Percentiles rank a stretch among this genome's conserved stretches.
Conservation (phyloP, 73 alveolate species). For the Blepharisma stoltei region DNA sequence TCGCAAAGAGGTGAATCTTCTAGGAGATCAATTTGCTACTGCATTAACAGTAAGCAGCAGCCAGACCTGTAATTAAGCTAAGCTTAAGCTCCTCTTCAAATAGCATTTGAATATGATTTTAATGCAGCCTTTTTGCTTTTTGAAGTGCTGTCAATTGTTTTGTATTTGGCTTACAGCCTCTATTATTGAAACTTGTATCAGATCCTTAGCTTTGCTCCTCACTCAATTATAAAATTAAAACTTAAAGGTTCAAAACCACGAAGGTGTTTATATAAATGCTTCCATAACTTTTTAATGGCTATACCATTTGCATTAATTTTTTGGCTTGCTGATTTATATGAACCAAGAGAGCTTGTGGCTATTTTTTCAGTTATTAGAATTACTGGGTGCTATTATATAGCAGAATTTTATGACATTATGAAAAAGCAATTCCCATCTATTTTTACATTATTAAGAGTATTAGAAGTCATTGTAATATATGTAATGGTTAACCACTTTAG, state of each 20-base stretch:
- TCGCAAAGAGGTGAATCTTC: background rate
- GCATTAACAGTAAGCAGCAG: background rate
- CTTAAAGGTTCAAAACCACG: background rate
- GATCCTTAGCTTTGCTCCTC: background rate
- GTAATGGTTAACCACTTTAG: no score
- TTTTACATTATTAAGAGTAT: no score
- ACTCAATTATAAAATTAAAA: background rate
- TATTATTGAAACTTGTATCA: background rate
- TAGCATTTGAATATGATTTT: conserved; percentile 36
- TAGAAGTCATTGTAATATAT: no score
- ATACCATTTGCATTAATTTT: background rate
- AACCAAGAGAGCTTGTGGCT: background rate
- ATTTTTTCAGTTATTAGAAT: background rate
- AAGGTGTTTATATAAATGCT: background rate
- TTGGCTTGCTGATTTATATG: background rate
- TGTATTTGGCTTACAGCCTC: conserved; percentile 6
- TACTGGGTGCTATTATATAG: no score
- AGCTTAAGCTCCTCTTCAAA: conserved; percentile 38
- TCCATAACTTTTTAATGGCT: background rate
- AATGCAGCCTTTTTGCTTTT: conserved; percentile 17
- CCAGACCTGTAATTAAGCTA: background rate
- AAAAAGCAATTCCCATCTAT: no score
- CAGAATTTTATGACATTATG: no score
- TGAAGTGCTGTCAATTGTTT: conserved; percentile 39
- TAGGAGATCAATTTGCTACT: background rate